These are phyloP conservation scores for Lentinus brumalis DNA, from an alignment of 768 basidiomycete species.

Conservation along the genomic window DNA sequence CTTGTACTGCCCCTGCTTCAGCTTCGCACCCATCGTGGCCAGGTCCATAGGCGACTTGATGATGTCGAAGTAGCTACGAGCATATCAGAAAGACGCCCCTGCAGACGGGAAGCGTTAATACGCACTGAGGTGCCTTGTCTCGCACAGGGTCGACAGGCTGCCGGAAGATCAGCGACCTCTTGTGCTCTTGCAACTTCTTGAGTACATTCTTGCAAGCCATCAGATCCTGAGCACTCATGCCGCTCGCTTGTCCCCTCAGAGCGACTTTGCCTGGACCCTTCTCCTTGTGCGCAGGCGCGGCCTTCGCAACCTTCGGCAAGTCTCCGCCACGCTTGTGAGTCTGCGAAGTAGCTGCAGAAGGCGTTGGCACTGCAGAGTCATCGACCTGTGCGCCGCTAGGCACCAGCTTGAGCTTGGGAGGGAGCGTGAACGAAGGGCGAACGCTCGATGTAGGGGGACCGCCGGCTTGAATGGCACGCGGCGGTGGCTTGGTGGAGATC, in stretches of 20 bases:
- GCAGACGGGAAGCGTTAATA: background rate
- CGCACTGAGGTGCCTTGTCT: conserved; percentile 84
- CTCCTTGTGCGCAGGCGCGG: conserved; percentile 17
- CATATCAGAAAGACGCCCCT: background rate
- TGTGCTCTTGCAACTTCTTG: conserved; percentile 78
- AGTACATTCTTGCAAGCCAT: conserved; percentile 74
- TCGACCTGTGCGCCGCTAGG: conserved; percentile 31
- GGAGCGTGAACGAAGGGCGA: conserved; percentile 30
- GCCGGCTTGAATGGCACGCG: conserved; percentile 37
- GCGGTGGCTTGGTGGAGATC: conserved; percentile 44
- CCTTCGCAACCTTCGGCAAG: conserved; percentile 26
- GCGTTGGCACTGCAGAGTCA: conserved; percentile 30
- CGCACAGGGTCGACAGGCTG: conserved; percentile 96
- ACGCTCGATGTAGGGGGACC: conserved; percentile 36
- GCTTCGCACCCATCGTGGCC: conserved; percentile 82
- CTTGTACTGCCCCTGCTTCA: conserved; percentile 84
- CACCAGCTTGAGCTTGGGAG: conserved; percentile 64
- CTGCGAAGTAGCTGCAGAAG: conserved; percentile 21
- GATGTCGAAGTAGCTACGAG: conserved; percentile 79
- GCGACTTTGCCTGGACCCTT: conserved; percentile 45
- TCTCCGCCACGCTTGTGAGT: conserved; percentile 19
- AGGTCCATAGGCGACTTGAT: conserved; percentile 96
- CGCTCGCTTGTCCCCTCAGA: conserved; percentile 72
- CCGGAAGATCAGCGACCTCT: conserved; percentile 72
- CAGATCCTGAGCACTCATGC: conserved; percentile 77